Conservation (phyloP, 169 alveolate species). For the Fabrea salina region DNA sequence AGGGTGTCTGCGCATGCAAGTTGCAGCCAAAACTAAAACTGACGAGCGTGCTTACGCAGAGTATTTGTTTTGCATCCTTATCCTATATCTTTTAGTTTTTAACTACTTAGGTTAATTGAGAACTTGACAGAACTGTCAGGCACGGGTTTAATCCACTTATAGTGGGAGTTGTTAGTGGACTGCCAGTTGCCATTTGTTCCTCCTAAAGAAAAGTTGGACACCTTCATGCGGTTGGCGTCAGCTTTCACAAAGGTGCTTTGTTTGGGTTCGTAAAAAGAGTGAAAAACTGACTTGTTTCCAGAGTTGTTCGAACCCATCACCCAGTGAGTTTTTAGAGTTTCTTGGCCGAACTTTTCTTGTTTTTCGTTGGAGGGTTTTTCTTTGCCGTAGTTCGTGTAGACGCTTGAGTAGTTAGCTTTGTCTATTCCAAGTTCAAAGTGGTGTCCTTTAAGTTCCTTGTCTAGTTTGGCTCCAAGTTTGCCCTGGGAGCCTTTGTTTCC, state of each 20-base stretch:
- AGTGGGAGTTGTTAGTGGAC: not conserved
- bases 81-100: constrained; percentile 9
- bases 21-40: constrained; percentile 1
- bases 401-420: not conserved
- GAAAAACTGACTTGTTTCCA: not conserved
- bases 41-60: constrained; percentile 24
- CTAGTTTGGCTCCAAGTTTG: not conserved
- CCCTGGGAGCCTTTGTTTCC: not conserved
- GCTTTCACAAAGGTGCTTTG: not conserved
- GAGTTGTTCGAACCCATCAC: not conserved
- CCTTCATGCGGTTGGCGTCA: not conserved
- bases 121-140: too few relatives aligned
- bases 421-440: not conserved
- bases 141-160: not conserved
- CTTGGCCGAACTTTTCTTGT: not conserved
- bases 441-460: constrained; percentile 4
- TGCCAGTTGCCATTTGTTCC: not conserved
- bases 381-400: not conserved
- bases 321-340: not conserved
- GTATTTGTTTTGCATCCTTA: constrained; percentile 1
- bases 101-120: constrained; percentile 17
- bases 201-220: not conserved
- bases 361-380: not conserved
- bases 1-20: constrained; percentile 2
- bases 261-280: not conserved